phyloP scores from a whole-genome alignment of 2,329 filamentous ascomycete genomes.

The Ophiostoma sp. region DNA sequence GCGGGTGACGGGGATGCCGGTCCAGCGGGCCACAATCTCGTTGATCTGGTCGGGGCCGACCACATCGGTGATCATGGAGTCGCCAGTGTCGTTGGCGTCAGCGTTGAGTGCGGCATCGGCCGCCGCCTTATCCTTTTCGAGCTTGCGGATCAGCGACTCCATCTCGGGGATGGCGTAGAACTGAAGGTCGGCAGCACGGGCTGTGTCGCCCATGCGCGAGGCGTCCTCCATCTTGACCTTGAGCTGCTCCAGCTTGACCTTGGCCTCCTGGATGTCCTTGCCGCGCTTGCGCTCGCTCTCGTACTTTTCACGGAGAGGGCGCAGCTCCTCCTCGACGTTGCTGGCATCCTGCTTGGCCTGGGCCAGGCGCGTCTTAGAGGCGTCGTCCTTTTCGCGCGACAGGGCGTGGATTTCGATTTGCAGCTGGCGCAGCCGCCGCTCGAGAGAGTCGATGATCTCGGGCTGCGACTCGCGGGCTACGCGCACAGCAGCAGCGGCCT shows the following conservation, averaged over 20 bases:
- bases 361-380: slow-evolving; percentile 78
- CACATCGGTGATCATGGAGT: slow-evolving; percentile 83
- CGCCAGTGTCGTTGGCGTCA: slow-evolving; percentile 57
- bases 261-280: slow-evolving; percentile 89
- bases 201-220: slow-evolving; percentile 80
- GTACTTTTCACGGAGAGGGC: slow-evolving; percentile 92
- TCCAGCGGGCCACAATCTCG: slow-evolving; percentile 95
- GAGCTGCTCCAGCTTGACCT: slow-evolving; percentile 89
- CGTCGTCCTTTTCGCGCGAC: slow-evolving; percentile 90
- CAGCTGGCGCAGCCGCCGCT: slow-evolving; percentile 84
- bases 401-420: slow-evolving; percentile 97
- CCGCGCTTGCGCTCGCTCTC: slow-evolving; percentile 88
- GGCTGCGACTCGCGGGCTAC: slow-evolving; percentile 96
- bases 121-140: slow-evolving; percentile 77
- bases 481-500: slow-evolving; percentile 92
- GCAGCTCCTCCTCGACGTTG: slow-evolving; percentile 90
- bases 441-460: slow-evolving; percentile 90
- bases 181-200: slow-evolving; percentile 87
- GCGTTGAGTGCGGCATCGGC: slow-evolving; percentile 71
- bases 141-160: slow-evolving; percentile 71
- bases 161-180: slow-evolving; percentile 98
- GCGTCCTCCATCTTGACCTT: slow-evolving; percentile 92
- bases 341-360: slow-evolving; percentile 87
- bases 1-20: slow-evolving; percentile 94
- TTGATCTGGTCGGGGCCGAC: slow-evolving; percentile 99